Evolutionary conservation across 768 basidiomycete species (phyloP), one percentile per base, ranked within the genome.

Genomic region (Leucogyrophana mollusca): DNA sequence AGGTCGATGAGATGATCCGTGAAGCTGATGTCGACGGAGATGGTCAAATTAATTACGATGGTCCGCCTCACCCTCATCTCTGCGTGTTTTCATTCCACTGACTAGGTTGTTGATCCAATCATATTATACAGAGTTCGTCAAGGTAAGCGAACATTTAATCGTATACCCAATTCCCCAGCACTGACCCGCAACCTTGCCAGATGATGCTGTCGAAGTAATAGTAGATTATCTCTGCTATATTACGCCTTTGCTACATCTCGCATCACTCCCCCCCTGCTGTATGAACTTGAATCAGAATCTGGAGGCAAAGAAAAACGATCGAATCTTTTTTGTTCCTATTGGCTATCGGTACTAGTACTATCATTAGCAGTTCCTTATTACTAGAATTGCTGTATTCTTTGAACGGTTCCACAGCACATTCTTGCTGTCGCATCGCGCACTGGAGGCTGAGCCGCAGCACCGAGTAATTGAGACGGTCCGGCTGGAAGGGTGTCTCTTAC

Each of bases 1-100:
- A 95, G 68, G 91, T 94, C 53, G 88, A 91, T 50, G 93, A 94
- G 75, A 94, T 96, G 93, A 96, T 96, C 64, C 84, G 92, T 45
- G 94, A 96, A 71, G 94, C 93, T 46, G 93, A 96, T 63, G 78
- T 91, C 41, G 91, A 96, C 60, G 93, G 94, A 42, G 90, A 93
- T 65, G 91, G 91, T n/a, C 89, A 91, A 70, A 89, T 90, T 70
- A 87, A 90, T 69, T 92, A 89, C 62, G 83, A 88, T 2, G 87
- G 87, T 85, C 49, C 46, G 78, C 59, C 54, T 7, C 17, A 16
- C 24, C n/a, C 3, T 13, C 35, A 54, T 17, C 51, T 22, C 16
- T 43, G 17, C 30, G 25, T 25, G 30, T 38, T 30, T 35, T 30
- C 17, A 49, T 22, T 34, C 13, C 20, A 50, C 44, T 24, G 9